Evolutionary conservation across 2,329 filamentous ascomycete species (phyloP), one percentile per base, ranked within the genome.

Genomic region (Penicillium sp.): DNA sequence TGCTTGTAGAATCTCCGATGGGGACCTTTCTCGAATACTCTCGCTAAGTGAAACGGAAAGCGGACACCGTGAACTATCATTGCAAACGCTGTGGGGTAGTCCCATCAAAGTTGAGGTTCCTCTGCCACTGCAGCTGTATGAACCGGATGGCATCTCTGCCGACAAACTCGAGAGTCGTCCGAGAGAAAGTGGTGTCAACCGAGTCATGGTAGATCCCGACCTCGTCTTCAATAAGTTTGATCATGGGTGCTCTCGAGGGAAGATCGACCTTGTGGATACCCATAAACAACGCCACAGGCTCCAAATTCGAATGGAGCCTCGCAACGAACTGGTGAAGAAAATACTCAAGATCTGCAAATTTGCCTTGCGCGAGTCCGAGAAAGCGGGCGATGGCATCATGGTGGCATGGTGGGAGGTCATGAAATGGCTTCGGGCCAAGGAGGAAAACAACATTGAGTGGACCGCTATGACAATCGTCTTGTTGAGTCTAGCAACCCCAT

Each of bases 31-130:
- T 32, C 85, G 86, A 60, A 87, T 92, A 49, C 74, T 91, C 3
- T 84, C 89, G 27, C 74, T 93, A 15, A 88, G 86, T 3, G 83
- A 87, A 62, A 83, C 84, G 25, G 80, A 81, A 48, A 78, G 84
- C 60, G 86, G 87, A 1, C 80, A 81, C 31, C 82, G 84, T 45
- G 84, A 88, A 65, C 72, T 93, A 16, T 89, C 86, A 60, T 75
- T 90, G 10, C 88, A 91, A 70, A 87, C 87, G 6, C 88, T 88
- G 0, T 92, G 89, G 89, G 86, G 86, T 54, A 81, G 82, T 50
- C 78, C 88, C 13, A 84, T 86, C n/a, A 85, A 84, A 41, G 74
- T 91, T n/a, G 76, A 80, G 0, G 72, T 91, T 2, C 86, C 88
- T 2, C 63, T 56, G 7, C 75, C 79, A 29, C 75, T 91, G 21